Evolutionary conservation across 495 filamentous ascomycete species (phyloP).

Genomic region (Podospora anserina): DNA sequence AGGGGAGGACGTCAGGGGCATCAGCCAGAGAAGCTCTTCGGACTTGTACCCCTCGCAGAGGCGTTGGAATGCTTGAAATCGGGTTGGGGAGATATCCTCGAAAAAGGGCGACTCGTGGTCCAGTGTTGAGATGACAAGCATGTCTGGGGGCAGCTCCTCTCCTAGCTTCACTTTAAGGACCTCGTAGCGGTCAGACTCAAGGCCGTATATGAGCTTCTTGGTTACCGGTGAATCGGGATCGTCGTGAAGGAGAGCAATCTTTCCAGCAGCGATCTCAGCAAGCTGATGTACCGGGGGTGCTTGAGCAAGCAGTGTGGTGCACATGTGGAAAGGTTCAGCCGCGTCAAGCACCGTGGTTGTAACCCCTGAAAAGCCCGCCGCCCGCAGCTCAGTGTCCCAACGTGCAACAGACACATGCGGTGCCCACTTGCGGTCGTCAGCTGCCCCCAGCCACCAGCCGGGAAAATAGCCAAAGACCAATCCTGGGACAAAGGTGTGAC

Average conservation of each 20-base stretch:
- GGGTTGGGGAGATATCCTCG: conserved; percentile 23
- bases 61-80: conserved; percentile 27
- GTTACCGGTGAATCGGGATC: not conserved
- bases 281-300: not conserved
- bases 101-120: conserved; percentile 39
- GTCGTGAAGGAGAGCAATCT: conserved; percentile 15
- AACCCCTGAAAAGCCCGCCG: conserved; percentile 45
- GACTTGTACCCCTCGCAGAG: conserved; percentile 15
- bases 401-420: conserved; percentile 18
- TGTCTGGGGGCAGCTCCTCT: conserved; percentile 9
- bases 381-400: conserved; percentile 44
- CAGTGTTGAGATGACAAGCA: conserved; percentile 30
- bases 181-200: not conserved
- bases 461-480: conserved; percentile 42
- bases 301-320: conserved; percentile 16
- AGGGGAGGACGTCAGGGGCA: conserved; percentile 26
- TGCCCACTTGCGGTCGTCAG: conserved; percentile 42
- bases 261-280: not conserved
- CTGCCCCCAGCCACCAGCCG: conserved; percentile 32
- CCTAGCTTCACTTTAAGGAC: conserved; percentile 3
- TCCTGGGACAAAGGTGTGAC: not conserved
- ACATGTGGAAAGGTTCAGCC: conserved; percentile 16
- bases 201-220: not conserved
- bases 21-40: conserved; percentile 34
- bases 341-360: conserved; percentile 33